A percentile compares a stretch with the other conserved stretches of the same genome.
Evolutionary conservation across 352 stramenopile genomes (phyloP).

Genomic region (Phytophthora ohioensis): DNA sequence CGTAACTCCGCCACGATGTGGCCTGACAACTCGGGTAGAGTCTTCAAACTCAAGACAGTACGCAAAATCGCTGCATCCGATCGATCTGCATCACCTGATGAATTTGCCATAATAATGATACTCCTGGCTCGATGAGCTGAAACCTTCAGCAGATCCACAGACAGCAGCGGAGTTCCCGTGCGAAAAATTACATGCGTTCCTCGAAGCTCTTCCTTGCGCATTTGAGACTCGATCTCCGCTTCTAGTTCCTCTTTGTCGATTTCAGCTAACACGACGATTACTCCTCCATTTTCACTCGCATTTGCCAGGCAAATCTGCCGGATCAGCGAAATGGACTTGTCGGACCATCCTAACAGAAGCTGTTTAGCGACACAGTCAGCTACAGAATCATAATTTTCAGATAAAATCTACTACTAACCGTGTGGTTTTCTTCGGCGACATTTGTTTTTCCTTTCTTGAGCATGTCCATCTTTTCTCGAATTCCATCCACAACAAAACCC

Average conservation of each 20-base stretch:
- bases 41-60: conserved; percentile 86
- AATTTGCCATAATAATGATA: conserved; percentile 87
- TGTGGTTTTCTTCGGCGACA: conserved; percentile 85
- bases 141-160: conserved; percentile 85
- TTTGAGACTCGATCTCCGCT: conserved; percentile 65
- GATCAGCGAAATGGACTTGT: conserved; percentile 89
- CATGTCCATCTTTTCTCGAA: conserved; percentile 89
- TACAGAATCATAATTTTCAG: too few species aligned
- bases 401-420: conserved; percentile 41
- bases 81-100: conserved; percentile 77
- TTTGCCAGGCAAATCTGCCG: conserved; percentile 89
- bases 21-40: conserved; percentile 64
- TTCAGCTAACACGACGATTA: conserved; percentile 83
- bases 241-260: conserved; percentile 84
- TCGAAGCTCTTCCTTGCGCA: conserved; percentile 64
- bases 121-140: conserved; percentile 74
- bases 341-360: conserved; percentile 89
- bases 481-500: conserved; percentile 89
- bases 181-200: conserved; percentile 87
- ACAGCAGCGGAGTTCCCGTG: conserved; percentile 79
- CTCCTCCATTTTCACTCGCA: conserved; percentile 84
- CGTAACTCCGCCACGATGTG: conserved; percentile 90
- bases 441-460: conserved; percentile 90
- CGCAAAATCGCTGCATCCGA: conserved; percentile 82
- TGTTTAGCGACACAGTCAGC: conserved; percentile 12